Base-by-base conservation (phyloP, 2,329 filamentous ascomycete genomes). In the Colletotrichum euphorbiae region DNA sequence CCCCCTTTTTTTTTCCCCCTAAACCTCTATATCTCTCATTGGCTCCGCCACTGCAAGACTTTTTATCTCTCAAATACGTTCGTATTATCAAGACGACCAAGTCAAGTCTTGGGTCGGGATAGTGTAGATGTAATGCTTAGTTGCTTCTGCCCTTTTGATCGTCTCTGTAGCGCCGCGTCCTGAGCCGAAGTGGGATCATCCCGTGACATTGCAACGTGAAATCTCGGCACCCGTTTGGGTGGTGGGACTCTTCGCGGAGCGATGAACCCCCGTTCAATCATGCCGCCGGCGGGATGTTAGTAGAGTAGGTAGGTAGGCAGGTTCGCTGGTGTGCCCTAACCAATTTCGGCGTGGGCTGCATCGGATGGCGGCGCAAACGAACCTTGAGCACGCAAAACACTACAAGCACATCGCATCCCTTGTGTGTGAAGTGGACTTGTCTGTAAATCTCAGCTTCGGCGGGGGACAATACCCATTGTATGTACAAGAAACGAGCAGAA, bases 71-170 rank as follows among this genome's bases (percentile, higher is more conserved):
- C 13, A 38, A 38, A 11, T 12, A 51, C 28, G 48, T 51, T 51
- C 13, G 48, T 19, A 2, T 28, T 28, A 19, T 51, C n/a, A 33
- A n/a, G n/a, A 21, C 13, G 8, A n/a, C 36, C 11, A 38, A 15
- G 9, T 38, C 33, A 38, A 38, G 9, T 13, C 33, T 38, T 6
- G 31, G 28, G 33, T 17, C 17, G 17, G 51, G 15, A 33, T 54
- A 36, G 51, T 54, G 51, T 54, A 54, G 51, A 54, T 54, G 51
- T 54, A 54, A 54, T 54, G 51, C 51, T 36, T 54, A 54, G 33
- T 54, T 54, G 51, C 33, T 54, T 54, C 51, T 54, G 51, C 51
- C 51, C 33, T 54, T 40, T 13, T 38, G 36, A 38, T 7, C 28
- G 28, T 28, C 28, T 28, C 28, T 28, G 24, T 24, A 28, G 28